phyloP scores from a whole-genome alignment of 345 rosid genomes.

The Geranium rotundifolium region DNA sequence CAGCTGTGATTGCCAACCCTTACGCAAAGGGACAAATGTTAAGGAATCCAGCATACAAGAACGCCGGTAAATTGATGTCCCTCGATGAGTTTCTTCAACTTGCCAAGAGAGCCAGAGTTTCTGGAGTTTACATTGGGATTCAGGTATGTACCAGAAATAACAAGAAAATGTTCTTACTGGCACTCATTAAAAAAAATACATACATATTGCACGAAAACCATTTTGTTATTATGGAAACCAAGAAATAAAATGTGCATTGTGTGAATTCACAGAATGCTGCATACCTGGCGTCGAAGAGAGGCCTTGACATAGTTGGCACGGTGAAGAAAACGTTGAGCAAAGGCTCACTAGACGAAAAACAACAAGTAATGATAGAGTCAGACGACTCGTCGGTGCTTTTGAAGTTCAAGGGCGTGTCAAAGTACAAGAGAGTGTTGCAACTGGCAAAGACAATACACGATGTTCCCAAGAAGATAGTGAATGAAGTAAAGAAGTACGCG shows the following conservation, averaged over 20 bases:
- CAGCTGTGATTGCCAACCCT: conserved; percentile 74
- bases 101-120: conserved; percentile 55
- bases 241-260: too few species aligned
- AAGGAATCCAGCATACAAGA: conserved; percentile 60
- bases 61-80: conserved; percentile 53
- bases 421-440: conserved; percentile 45
- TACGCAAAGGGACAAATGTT: conserved; percentile 8
- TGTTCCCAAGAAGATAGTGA: conserved; percentile 35
- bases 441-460: conserved; percentile 36
- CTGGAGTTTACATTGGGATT: conserved; percentile 66
- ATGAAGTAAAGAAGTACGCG: conserved; percentile 64
- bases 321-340: conserved; percentile 41
- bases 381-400: conserved; percentile 64
- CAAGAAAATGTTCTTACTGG: too few species aligned
- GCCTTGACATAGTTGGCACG: conserved; percentile 43
- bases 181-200: too few species aligned
- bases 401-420: conserved; percentile 28
- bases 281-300: conserved; percentile 70
- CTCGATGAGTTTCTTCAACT: conserved; percentile 55
- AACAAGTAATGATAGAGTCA: conserved; percentile 63
- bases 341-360: conserved; percentile 65
- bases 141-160: conserved; percentile 23
- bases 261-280: conserved; percentile 54
- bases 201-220: too few species aligned
- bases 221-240: too few species aligned